Conservation (phyloP, 176 grass and related monocot species). For the Bolboschoenus planiculmis region DNA sequence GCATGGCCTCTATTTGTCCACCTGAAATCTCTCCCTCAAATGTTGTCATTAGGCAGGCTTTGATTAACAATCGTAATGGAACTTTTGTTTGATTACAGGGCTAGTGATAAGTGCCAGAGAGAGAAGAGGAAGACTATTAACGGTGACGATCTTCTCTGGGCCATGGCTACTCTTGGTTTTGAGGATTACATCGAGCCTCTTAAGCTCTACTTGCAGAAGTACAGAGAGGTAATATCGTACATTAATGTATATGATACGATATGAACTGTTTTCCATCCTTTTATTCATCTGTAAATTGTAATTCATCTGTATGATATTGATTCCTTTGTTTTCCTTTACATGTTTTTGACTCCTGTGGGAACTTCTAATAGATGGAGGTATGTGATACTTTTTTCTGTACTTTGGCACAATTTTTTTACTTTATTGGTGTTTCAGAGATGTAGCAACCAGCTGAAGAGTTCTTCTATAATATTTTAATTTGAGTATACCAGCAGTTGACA, state of each 20-base stretch:
- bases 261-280: background rate
- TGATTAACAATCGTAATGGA: background rate
- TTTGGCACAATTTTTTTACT: background rate
- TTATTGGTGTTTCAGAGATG: background rate
- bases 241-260: background rate
- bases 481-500: background rate
- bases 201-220: slow-evolving; percentile 90
- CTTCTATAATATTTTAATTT: background rate
- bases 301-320: slow-evolving; percentile 19
- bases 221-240: slow-evolving; percentile 57
- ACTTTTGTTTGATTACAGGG: slow-evolving; percentile 29
- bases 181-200: slow-evolving; percentile 95
- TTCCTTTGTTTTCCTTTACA: slow-evolving; percentile 8
- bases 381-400: slow-evolving; percentile 17
- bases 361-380: slow-evolving; percentile 73
- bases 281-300: slow-evolving; percentile 3
- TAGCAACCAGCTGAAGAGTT: background rate
- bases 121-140: slow-evolving; percentile 99
- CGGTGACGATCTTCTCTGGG: slow-evolving; percentile 90
- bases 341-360: slow-evolving; percentile 31
- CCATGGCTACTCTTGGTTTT: slow-evolving; percentile 92
- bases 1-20: background rate
- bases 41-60: background rate
- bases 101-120: slow-evolving; percentile 96
- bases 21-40: background rate